Percentiles rank a stretch among this genome's conserved stretches.
Evolutionary conservation across 768 basidiomycete genomes (phyloP).

Genomic region (Rhizopogon sp.): DNA sequence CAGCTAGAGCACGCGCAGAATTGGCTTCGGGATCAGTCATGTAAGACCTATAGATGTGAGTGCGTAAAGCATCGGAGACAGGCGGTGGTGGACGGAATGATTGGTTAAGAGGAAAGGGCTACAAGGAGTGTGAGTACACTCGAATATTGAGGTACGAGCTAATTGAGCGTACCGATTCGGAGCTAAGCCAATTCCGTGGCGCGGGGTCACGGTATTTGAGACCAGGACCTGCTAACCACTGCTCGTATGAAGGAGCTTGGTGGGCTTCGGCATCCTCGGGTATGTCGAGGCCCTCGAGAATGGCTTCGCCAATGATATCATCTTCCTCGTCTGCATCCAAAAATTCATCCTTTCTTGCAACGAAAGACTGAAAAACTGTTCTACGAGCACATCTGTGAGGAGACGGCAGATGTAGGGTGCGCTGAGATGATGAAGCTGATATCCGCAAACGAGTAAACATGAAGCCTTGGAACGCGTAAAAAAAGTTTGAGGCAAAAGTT

Average conservation of each 20-base stretch:
- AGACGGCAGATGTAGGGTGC: conserved; percentile 6
- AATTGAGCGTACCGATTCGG: conserved; percentile 45
- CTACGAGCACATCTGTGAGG: conserved; percentile 4
- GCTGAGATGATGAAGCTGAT: conserved; percentile 6
- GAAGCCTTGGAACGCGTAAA: not conserved
- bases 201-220: conserved; percentile 21
- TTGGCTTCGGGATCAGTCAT: conserved; percentile 53
- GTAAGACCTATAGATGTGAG: conserved; percentile 55
- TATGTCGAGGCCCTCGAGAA: conserved; percentile 10
- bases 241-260: not conserved
- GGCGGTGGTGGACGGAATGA: conserved; percentile 80
- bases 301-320: conserved; percentile 9
- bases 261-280: conserved; percentile 10
- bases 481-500: conserved; percentile 13
- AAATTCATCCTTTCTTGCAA: not conserved
- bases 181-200: conserved; percentile 62
- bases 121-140: not conserved
- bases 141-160: not conserved
- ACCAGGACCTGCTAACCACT: conserved; percentile 15
- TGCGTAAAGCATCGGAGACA: conserved; percentile 56
- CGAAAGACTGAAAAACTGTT: conserved; percentile 17
- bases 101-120: conserved; percentile 87
- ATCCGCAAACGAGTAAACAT: conserved; percentile 20
- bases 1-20: conserved; percentile 56
- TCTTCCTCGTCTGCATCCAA: conserved; percentile 8